These are phyloP conservation scores for Kazachstania sp. DNA, from an alignment of 1,139 yeast genomes.

Conservation along the genomic window DNA sequence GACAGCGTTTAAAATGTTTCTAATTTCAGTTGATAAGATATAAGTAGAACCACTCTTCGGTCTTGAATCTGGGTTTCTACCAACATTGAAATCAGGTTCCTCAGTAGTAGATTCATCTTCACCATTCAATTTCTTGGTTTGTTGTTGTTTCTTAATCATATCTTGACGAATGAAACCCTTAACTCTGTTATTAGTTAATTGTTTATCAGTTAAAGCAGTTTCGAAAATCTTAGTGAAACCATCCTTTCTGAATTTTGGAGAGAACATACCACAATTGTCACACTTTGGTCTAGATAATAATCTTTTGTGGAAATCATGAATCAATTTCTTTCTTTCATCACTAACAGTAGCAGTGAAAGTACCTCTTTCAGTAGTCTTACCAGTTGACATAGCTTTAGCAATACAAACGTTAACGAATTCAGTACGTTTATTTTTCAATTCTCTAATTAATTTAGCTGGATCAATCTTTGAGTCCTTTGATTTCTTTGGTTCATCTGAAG, in stretches of 20 bases:
- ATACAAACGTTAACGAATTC: slow-evolving; percentile 63
- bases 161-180: slow-evolving; percentile 71
- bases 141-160: slow-evolving; percentile 42
- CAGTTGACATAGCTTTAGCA: slow-evolving; percentile 68
- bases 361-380: slow-evolving; percentile 59
- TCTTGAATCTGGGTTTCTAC: slow-evolving; percentile 37
- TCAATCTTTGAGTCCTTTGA: slow-evolving; percentile 31
- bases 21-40: slow-evolving; percentile 77
- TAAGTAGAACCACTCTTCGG: slow-evolving; percentile 72
- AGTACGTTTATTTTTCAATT: slow-evolving; percentile 52
- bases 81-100: slow-evolving; percentile 28
- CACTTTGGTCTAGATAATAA: slow-evolving; percentile 75
- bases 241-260: slow-evolving; percentile 90
- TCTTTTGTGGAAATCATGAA: slow-evolving; percentile 69
- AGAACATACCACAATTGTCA: slow-evolving; percentile 92
- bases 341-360: slow-evolving; percentile 73
- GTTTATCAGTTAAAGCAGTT: slow-evolving; percentile 74
- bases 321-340: slow-evolving; percentile 73
- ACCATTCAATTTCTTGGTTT: slow-evolving; percentile 21
- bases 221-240: slow-evolving; percentile 92
- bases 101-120: slow-evolving; percentile 26
- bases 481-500: slow-evolving; percentile 29
- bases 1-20: slow-evolving; percentile 65
- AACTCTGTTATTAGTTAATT: slow-evolving; percentile 68
- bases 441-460: slow-evolving; percentile 34